Base-by-base conservation (phyloP, 140 eudicot genomes). In the Cichorium intybus region DNA sequence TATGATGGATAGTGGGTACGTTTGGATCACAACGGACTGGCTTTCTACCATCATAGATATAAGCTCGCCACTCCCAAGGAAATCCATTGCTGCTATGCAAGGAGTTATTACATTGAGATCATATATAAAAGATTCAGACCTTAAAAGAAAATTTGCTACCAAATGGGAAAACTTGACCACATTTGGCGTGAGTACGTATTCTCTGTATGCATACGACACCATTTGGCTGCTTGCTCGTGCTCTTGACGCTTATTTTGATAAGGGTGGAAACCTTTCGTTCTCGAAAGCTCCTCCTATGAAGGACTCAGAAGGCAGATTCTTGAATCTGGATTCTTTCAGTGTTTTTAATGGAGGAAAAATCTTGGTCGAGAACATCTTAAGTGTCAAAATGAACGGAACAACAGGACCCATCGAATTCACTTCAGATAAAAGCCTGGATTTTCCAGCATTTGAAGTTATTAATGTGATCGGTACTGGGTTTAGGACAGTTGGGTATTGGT, bases 11-110 rank as follows among this genome's bases (percentile, higher is more conserved):
- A 78, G 52, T 17, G 96, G 96, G 27, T 87, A 73, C 37, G 97
- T 91, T 24, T 91, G 97, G 96, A 76, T 91, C 17, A 69, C 96
- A 22, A 87, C 97, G 2, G 69, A 80, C 74, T 91, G 97, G 97
- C 87, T 91, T 21, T 69, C 96, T 1, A 83, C 93, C 18, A 21
- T 78, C 14, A 73, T 87, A 48, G 97, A 91, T 48, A 64, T 86
- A 35, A 53, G 64, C 14, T 60, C 80, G 3, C 72, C 82, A 21
- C 79, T 80, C 35, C 68, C 85, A 14, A 12, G 61, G 3, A 74
- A 69, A 33, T 57, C 54, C 17, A 6, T 56, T 17, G 50, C 69
- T 16, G 24, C 52, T 37, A 43, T 91, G 28, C 96, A 91, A 80
- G 97, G 97, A 20, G 73, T 82, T 33, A 69, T 91, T 49, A 76